Percentiles rank a stretch among this genome's conserved stretches.
phyloP scores from a whole-genome alignment of 805 yeast genomes.

The Candida sakaeoensis region DNA sequence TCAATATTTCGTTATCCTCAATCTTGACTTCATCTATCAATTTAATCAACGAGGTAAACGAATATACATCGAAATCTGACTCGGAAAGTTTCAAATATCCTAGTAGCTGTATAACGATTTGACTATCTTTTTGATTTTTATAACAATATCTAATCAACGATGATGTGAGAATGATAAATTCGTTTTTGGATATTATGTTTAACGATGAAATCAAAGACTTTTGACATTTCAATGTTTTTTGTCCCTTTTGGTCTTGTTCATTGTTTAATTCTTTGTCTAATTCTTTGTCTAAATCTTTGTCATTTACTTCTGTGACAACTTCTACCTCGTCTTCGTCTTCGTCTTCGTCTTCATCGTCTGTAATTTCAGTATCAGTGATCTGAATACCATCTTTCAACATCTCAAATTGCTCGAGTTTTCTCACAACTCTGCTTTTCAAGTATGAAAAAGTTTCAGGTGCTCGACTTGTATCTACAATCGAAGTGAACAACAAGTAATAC shows the following conservation, averaged over 20 bases:
- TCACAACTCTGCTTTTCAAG: slow-evolving; percentile 17
- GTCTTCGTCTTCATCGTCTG: slow-evolving; percentile 15
- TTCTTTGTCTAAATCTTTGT: too few relatives aligned
- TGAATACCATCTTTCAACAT: slow-evolving; percentile 24
- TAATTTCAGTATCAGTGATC: slow-evolving; percentile 27
- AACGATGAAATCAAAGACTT: slow-evolving; percentile 26
- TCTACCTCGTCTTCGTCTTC: slow-evolving; percentile 13
- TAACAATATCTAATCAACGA: slow-evolving; percentile 23
- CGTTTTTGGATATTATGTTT: slow-evolving; percentile 31
- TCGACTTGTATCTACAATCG: slow-evolving; percentile 20
- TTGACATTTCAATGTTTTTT: slow-evolving; percentile 10
- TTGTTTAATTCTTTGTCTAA: neutral
- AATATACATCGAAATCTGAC: slow-evolving; percentile 24
- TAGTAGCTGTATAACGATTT: slow-evolving; percentile 19
- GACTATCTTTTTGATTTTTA: slow-evolving; percentile 15
- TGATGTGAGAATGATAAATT: slow-evolving; percentile 28
- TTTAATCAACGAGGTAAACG: slow-evolving; percentile 31
- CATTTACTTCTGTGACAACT: slow-evolving; percentile 9
- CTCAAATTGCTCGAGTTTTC: slow-evolving; percentile 19
- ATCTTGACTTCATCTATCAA: slow-evolving; percentile 15
- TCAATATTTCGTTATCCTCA: slow-evolving; percentile 24
- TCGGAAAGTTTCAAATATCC: slow-evolving; percentile 17
- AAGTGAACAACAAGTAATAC: slow-evolving; percentile 22
- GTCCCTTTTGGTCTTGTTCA: neutral
- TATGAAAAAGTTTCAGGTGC: slow-evolving; percentile 13